Base-by-base conservation (phyloP, 148 eudicot species). In the Camellia lanceoleosa region DNA sequence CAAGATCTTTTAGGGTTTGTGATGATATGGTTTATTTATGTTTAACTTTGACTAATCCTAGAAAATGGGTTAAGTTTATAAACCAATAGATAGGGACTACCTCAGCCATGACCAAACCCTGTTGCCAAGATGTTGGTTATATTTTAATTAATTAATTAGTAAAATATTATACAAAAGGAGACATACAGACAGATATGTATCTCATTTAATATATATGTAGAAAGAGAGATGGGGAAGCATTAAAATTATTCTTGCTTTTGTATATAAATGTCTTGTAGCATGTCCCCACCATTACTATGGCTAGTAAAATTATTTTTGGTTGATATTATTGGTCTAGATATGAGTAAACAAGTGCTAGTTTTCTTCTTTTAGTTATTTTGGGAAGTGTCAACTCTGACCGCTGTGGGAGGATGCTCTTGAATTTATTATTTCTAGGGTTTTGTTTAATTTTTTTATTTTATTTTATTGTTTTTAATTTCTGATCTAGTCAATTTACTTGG, bases 341-440 rank as follows among this genome's bases (percentile, higher is more conserved):
- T 18, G 78, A 86, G 70, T 83, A 62, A 80, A 86, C 54, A 73
- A 78, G 51, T 70, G 58, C 11, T 49, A 72, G 18, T 76, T 64
- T 59, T 56, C 66, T 61, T 74, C 74, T 78, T 78, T 79, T 79
- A 78, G 87, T 82, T 76, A 58, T 73, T 82, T 62, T 62, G 38
- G 52, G 23, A 69, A 85, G 80, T 80, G 69, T 85, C 85, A 84
- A 77, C 75, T 87, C 84, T 82, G 86, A 80, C 82, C 69, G 49
- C 70, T 64, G 67, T 71, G 49, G 55, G 64, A 78, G 38, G 38
- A 30, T 30, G n/a, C 18, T n/a, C 5, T 4, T 64, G 8, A 18
- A n/a, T 64, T 23, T 8, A 18, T 76, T 75, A 75, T 43, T 60
- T 75, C 66, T 60, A 62, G 58, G 56, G 55, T 71, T 30, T 30